Base-by-base conservation (phyloP, 495 filamentous ascomycete species). In the Bathelium albidoporum region DNA sequence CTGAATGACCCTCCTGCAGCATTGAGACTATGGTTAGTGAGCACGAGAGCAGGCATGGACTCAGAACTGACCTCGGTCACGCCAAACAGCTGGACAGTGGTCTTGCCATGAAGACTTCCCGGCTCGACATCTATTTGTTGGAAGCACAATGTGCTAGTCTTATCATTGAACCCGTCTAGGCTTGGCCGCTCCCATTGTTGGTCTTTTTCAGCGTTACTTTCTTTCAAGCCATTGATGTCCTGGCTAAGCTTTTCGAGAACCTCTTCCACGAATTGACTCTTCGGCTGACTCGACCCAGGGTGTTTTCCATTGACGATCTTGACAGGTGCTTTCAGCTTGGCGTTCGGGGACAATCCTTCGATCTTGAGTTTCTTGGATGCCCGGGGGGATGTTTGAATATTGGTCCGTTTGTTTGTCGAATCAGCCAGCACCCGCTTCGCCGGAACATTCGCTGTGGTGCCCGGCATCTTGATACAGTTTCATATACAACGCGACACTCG, bases 51-150 rank as follows among this genome's bases (percentile, higher is more conserved):
- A 44, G 43, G 60, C 26, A 66, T 59, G 32, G 32, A 24, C 29
- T 5, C 11, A 24, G 10, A 55, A 55, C 49, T 2, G 2, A 87
- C 87, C 81, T 94, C 89, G n/a, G 93, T 97, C n/a, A 97, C 90
- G 68, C 94, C 94, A 73, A 97, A 99, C 16, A 99, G 81, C 74
- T 90, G 90, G 64, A 97, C 81, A 0, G 89, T 83, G 1, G 88
- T 78, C 69, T 82, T 85, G 20, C 86, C 85, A 73, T 81, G 69
- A 5, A 96, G 67, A 2, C 82, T 85, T 22, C 94, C 92, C 73
- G 97, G 93, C 68, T 97, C 93, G 3, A 85, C 87, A 67, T 99
- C 94, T 72, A 99, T 97, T 71, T 95, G 89, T 74, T 97, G 94
- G 73, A 97, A 97, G 70, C 81, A 85, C 12, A 99, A 80, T 64